Conservation (phyloP, 176 grass and related monocot genomes). For the Pontederia paniculata region DNA sequence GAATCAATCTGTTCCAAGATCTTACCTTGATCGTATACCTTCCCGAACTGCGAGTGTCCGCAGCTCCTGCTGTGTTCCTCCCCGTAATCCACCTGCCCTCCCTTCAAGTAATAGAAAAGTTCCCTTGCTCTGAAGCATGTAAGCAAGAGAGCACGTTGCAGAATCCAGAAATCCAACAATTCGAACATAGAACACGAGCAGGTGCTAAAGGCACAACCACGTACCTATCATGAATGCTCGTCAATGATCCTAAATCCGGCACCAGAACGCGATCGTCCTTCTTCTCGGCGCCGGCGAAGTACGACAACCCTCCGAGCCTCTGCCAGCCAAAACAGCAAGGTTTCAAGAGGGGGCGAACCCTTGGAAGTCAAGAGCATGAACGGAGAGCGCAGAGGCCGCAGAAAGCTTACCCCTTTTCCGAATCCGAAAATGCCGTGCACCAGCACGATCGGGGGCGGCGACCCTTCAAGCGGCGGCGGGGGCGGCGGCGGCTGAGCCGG, state of each 20-base stretch:
- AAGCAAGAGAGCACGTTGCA: not conserved
- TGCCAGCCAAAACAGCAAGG: conserved; percentile 16
- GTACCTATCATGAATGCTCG: conserved; percentile 95
- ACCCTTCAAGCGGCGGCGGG: conserved; percentile 41
- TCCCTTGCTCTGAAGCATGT: conserved; percentile 60
- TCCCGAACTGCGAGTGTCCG: conserved; percentile 74
- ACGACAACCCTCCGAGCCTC: conserved; percentile 81
- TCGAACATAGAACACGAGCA: not conserved
- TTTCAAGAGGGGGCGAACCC: not conserved
- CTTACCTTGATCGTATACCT: conserved; percentile 55
- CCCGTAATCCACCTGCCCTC: conserved; percentile 85
- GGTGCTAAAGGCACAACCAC: not conserved
- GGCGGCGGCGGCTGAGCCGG: conserved; percentile 23
- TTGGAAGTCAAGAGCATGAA: not conserved
- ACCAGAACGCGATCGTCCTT: conserved; percentile 96
- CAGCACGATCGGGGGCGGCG: conserved; percentile 81
- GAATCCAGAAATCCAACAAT: not conserved
- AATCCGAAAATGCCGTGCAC: conserved; percentile 99
- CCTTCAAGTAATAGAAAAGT: conserved; percentile 95
- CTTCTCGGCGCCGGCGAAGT: conserved; percentile 99
- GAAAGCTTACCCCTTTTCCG: conserved; percentile 62
- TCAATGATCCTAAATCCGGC: conserved; percentile 95
- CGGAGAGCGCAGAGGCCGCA: not conserved
- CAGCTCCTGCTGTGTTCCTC: conserved; percentile 68
- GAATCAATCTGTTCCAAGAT: too few relatives aligned